phyloP scores from a whole-genome alignment of 2,329 filamentous ascomycete species.

The Claviceps sorghi region DNA sequence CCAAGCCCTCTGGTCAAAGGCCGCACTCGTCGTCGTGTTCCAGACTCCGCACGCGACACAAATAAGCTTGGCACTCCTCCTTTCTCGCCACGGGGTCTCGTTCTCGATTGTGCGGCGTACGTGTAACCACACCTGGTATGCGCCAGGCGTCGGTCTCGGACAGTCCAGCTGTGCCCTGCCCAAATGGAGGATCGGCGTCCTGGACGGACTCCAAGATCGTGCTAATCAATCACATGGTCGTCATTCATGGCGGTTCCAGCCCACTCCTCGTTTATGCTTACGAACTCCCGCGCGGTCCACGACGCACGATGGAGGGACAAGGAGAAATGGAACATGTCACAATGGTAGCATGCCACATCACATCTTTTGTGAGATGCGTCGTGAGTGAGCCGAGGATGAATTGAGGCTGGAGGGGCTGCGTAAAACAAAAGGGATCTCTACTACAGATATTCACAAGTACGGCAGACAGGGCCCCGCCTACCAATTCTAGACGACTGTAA shows the following conservation, averaged over 20 bases:
- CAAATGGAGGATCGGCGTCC: neutral
- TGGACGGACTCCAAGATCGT: neutral
- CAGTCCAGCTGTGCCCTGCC: neutral
- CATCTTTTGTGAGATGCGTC: too few species aligned
- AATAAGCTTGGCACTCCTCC: too few species aligned
- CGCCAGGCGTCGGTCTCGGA: neutral
- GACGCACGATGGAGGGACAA: neutral
- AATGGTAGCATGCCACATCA: neutral
- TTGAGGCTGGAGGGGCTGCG: constrained; percentile 6
- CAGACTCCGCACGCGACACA: too few species aligned
- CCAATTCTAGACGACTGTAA: constrained; percentile 22
- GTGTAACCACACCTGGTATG: too few species aligned
- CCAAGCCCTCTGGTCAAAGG: too few species aligned
- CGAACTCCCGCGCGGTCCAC: neutral
- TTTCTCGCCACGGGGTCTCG: too few species aligned
- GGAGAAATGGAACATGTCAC: neutral
- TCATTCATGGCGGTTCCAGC: neutral
- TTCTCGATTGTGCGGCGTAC: too few species aligned
- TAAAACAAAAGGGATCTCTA: constrained; percentile 25
- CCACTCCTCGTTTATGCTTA: neutral
- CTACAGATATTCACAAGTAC: constrained; percentile 32
- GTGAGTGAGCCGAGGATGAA: too few species aligned
- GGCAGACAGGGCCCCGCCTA: constrained; percentile 12
- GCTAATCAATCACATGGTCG: neutral
- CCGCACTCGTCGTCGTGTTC: too few species aligned